These are phyloP conservation scores for Paraurostyla sp. DNA, from an alignment of 73 alveolate genomes.

Conservation along the genomic window DNA sequence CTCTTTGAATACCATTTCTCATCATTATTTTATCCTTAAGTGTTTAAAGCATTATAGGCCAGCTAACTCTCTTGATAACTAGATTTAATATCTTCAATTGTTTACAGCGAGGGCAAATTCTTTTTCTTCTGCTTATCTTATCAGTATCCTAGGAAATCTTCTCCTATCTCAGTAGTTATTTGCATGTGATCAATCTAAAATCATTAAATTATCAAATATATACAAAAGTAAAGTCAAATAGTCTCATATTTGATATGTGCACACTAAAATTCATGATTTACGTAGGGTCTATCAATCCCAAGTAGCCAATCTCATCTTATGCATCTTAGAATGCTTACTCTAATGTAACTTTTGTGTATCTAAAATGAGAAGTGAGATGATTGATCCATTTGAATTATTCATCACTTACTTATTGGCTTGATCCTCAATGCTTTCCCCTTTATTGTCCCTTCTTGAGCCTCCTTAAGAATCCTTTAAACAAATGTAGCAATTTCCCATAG, in stretches of 20 bases:
- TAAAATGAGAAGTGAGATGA: not conserved
- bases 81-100: not conserved
- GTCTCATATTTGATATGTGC: not conserved
- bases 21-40: not conserved
- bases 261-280: not conserved
- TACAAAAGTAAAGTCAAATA: not conserved
- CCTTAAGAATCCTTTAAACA: not conserved
- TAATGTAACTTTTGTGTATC: conserved; percentile 20
- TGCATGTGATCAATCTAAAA: not conserved
- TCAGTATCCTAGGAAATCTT: not conserved
- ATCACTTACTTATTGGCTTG: not conserved
- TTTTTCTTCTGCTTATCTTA: not conserved
- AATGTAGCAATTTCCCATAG: conserved; percentile 34
- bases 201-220: not conserved
- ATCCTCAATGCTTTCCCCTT: not conserved
- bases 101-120: not conserved
- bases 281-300: not conserved
- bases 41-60: not conserved
- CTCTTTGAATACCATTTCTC: not conserved
- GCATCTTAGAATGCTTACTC: conserved; percentile 10
- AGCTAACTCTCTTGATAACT: not conserved
- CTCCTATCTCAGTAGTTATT: not conserved
- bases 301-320: not conserved
- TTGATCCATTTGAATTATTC: not conserved
- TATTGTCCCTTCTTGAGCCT: not conserved